Percentiles rank a stretch among this genome's conserved stretches.
These are phyloP conservation scores for Diversispora eburnea DNA, from an alignment of 192 early-diverging fungal genomes.

Conservation along the genomic window DNA sequence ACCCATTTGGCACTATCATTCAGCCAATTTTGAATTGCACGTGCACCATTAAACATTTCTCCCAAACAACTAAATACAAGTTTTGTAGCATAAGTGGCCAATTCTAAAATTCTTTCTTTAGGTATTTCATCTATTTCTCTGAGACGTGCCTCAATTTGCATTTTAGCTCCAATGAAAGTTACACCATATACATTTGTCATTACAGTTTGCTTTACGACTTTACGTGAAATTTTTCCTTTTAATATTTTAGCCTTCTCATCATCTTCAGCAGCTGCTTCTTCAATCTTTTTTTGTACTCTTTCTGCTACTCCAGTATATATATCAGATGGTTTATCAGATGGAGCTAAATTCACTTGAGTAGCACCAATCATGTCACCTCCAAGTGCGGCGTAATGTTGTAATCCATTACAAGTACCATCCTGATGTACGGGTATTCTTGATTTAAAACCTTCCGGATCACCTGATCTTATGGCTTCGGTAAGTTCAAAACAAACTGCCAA, in stretches of 20 bases:
- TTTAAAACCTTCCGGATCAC: conserved; percentile 65
- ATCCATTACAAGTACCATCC: conserved; percentile 96
- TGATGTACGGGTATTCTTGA: conserved; percentile 88
- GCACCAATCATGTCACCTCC: conserved; percentile 90
- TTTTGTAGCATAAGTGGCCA: conserved; percentile 72
- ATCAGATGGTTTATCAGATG: conserved; percentile 83
- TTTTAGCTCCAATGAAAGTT: conserved; percentile 88
- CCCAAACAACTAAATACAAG: conserved; percentile 83
- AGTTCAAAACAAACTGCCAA: conserved; percentile 88
- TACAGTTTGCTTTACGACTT: conserved; percentile 98
- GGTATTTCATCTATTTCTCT: conserved; percentile 73
- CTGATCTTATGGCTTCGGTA: conserved; percentile 64
- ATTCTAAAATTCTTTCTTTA: conserved; percentile 56
- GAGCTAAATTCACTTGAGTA: conserved; percentile 81
- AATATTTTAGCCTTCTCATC: conserved; percentile 62
- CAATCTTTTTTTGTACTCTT: conserved; percentile 63
- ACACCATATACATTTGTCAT: conserved; percentile 99
- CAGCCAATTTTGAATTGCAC: conserved; percentile 91
- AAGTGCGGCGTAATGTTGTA: conserved; percentile 98
- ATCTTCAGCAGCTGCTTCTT: conserved; percentile 63
- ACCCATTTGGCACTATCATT: conserved; percentile 82
- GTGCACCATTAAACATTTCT: conserved; percentile 86
- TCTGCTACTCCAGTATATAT: conserved; percentile 90
- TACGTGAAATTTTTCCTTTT: conserved; percentile 72
- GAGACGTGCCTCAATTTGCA: conserved; percentile 81